Base-by-base conservation (phyloP, 1,284 basidiomycete genomes). In the Apiotrichum porosum region DNA sequence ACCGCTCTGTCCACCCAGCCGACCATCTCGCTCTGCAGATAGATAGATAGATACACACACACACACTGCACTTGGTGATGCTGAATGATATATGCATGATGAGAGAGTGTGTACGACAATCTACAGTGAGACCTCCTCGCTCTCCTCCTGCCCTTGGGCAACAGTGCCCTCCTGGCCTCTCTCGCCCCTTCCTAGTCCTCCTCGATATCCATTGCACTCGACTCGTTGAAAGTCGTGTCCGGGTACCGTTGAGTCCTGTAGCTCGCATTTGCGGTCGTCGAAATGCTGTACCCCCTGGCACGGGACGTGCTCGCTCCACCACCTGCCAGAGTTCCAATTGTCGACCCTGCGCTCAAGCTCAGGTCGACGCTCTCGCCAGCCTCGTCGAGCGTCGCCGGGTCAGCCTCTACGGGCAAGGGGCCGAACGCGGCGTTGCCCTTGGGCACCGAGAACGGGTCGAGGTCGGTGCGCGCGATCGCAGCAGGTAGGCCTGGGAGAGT, bases 391-490 rank as follows among this genome's bases (percentile, higher is more conserved):
- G 53, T 59, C 6, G 36, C 39, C 15, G 64, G 63, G 40, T 66
- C 64, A 10, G 47, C 35, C 44, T 68, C 66, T 9, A 60, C 43
- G 2, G 66, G 66, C 24, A 68, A 43, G 15, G 66, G 61, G 6
- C 66, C 66, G 28, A 68, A 68, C 24, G 57, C 45, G 4, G 64
- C 51, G 46, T 68, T 68, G 22, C 66, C 66, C 60, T 66, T 65
- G 2, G 65, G 60, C 6, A 73, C 66, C 23, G 28, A 44, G 46
- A 71, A 71, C 15, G 70, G 71, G 53, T 74, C 69, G 42, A 72
- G 45, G 23, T 54, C 58, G 17, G 53, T 52, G 14, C 58, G 54
- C 0, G 56, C 62, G 24, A 72, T 55, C 5, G 57, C 54, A 3
- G 58, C 61, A 0, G 71, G 70, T 9, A 69, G 51, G 9, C 64